Evolutionary conservation across 441 rosid species (phyloP).

Genomic region (Isatis lusitanica): DNA sequence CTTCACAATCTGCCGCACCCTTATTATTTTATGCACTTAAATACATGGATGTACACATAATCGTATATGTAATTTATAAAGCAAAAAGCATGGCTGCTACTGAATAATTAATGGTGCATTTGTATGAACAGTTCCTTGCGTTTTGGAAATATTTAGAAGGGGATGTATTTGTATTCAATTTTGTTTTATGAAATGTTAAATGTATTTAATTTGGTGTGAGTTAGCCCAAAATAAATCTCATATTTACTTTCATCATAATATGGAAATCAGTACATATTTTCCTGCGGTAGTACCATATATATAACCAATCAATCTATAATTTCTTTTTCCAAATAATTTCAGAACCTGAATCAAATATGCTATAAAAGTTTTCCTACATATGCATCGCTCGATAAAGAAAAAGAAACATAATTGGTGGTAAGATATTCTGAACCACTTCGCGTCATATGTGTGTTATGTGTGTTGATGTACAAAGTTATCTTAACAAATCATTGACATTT

Average conservation of each 20-base stretch:
- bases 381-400: too few relatives aligned
- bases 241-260: not conserved
- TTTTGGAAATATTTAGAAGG: not conserved
- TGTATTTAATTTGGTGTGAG: not conserved
- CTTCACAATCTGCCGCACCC: constrained; percentile 31
- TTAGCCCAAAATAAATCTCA: not conserved
- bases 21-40: constrained; percentile 20
- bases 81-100: constrained; percentile 26
- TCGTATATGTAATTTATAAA: not conserved
- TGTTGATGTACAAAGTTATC: constrained; percentile 17
- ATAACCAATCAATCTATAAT: not conserved
- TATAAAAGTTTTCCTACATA: not conserved
- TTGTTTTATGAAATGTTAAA: not conserved
- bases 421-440: too few relatives aligned
- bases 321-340: not conserved
- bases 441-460: constrained; percentile 16
- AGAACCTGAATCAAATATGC: not conserved
- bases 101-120: not conserved
- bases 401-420: too few relatives aligned
- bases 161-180: not conserved
- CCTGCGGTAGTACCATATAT: not conserved
- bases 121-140: constrained; percentile 18
- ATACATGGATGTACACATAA: not conserved
- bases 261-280: not conserved
- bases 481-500: not conserved